Conservation (phyloP, 106 monocot genomes). For the Platanthera zijinensis region DNA sequence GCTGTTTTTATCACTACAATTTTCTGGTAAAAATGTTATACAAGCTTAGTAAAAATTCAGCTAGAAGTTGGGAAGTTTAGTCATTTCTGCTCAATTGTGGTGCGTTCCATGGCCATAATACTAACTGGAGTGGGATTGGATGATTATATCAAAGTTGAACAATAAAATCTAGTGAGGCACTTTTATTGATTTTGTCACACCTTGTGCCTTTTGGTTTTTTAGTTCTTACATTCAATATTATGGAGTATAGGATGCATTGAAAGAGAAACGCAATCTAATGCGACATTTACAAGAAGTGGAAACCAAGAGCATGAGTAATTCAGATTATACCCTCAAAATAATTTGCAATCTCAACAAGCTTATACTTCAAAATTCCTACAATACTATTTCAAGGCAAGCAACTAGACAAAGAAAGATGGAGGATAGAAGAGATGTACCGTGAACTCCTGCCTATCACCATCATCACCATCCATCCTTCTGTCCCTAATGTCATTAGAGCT, state of each 20-base stretch:
- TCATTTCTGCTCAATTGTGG: too few species aligned
- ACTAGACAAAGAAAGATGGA: neutral
- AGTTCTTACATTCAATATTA: too few species aligned
- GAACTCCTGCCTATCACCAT: constrained; percentile 66
- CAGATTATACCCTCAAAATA: neutral
- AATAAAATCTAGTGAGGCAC: too few species aligned
- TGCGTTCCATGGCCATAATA: too few species aligned
- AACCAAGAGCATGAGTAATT: neutral
- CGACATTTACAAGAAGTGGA: neutral
- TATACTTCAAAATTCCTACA: neutral
- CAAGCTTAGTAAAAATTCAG: too few species aligned
- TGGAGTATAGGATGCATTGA: neutral
- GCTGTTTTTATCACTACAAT: too few species aligned
- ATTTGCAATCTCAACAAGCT: neutral
- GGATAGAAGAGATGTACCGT: constrained; percentile 30
- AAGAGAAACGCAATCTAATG: neutral
- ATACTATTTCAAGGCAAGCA: neutral
- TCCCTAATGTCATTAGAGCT: constrained; percentile 55
- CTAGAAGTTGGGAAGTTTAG: too few species aligned
- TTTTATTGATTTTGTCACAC: too few species aligned
- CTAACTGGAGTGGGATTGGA: too few species aligned
- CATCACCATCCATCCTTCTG: constrained; percentile 72
- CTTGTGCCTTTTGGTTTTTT: too few species aligned
- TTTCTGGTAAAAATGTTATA: too few species aligned
- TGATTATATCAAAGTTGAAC: too few species aligned